Base-by-base conservation (phyloP, 192 early-diverging fungal genomes). In the Backusella luteola region DNA sequence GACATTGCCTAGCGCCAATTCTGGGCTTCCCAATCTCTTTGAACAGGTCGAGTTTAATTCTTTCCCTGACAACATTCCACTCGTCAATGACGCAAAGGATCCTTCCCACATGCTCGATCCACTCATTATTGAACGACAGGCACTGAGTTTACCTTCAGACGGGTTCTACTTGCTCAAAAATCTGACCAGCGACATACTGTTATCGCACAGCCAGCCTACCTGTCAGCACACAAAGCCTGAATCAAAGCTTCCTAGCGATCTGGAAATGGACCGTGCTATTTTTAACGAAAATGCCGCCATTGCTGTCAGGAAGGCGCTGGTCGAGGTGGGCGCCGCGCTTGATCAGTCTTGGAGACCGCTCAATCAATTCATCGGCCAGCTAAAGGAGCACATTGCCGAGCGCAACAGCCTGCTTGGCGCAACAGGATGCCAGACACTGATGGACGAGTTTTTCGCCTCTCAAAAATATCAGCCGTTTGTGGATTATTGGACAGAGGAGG, bases 161-260 rank as follows among this genome's bases (percentile, higher is more conserved):
- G 79, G 81, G 34, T 94, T 93, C 53, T 88, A 88, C 44, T 76
- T 92, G 34, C 78, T 94, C 32, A 92, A 91, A 71, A 87, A 90
- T 67, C 84, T 93, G 66, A 92, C 90, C 17, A 86, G 82, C 34
- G 90, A 92, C 71, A 66, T 83, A 4, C 84, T 90, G 46, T 86
- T 91, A 4, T 87, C 90, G 14, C 92, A 94, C 77, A 87, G 87
- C 74, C 85, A 90, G 66, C 90, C 91, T n/a, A 89, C 87, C 21
- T 94, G 93, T 78, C 80, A 90, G 74, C 93, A 94, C 80, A 89
- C 84, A 0, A 89, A 87, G 70, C 85, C 90, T 4, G 87, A 89
- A 52, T 87, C 87, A 53, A 88, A 88, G 74, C 84, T 83, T 68
- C 93, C 93, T 11, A 83, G 85, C 0, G 93, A 94, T 79, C 82